Base-by-base conservation (phyloP, 2,329 filamentous ascomycete genomes). In the Cladosporium sp. region DNA sequence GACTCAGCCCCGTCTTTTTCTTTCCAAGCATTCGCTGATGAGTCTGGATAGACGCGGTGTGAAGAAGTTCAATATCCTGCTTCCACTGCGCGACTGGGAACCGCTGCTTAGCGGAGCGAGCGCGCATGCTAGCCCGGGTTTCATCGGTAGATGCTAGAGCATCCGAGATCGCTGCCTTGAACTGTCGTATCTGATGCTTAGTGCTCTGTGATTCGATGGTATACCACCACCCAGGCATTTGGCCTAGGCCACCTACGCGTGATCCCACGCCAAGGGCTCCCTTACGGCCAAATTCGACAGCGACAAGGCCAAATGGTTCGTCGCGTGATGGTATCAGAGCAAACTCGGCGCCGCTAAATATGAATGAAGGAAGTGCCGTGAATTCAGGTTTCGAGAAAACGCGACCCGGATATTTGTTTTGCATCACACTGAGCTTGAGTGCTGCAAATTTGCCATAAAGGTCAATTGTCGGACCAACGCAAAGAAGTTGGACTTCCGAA, bases 181-280 rank as follows among this genome's bases (percentile, higher is more conserved):
- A 85, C 61, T 86, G 83, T 40, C 80, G 77, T 48, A 85, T 71
- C 38, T 85, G 68, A 68, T 86, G 83, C 38, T 75, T 75, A 0
- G 82, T 83, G 1, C 79, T 80, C 5, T 76, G 81, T 0, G 80
- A 84, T 63, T 86, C 83, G 50, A 86, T 79, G 0, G 83, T 85
- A 63, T 80, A 86, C 83, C 83, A 86, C 78, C 82, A 85, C 18
- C 83, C 83, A 17, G 83, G 83, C 82, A 86, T 85, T 61, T 84
- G 80, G 13, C 83, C 82, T 17, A 86, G 73, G 48, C 83, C 83
- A 57, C 83, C 83, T 32, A 86, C 83, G 48, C 82, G 74, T 32
- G 82, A 80, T 40, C 83, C 83, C 50, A 86, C 80, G 58, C 83
- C 83, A 38, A 86, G 73, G 17, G 83, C 83, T 58, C 83, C 83